phyloP scores from a whole-genome alignment of 2,329 filamentous ascomycete species.

The Colletotrichum sp. region DNA sequence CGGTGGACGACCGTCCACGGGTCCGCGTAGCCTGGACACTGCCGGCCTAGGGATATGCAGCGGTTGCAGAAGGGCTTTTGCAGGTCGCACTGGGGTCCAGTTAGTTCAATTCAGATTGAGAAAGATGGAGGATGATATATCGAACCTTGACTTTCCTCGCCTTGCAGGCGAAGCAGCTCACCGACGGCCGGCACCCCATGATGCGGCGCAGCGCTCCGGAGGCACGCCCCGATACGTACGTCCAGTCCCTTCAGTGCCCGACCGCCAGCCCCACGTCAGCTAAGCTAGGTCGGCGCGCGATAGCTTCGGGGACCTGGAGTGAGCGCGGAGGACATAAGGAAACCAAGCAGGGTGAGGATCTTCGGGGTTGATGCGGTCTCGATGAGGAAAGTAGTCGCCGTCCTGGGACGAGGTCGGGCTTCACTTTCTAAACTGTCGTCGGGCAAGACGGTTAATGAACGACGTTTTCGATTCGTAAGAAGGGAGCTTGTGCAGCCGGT shows the following conservation, averaged over 20 bases:
- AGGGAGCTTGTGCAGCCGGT: not conserved
- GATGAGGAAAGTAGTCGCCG: not conserved
- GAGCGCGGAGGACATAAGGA: not conserved
- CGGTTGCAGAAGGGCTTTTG: conserved; percentile 40
- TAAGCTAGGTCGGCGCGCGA: not conserved
- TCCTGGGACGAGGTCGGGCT: not conserved
- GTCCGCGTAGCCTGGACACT: conserved; percentile 45
- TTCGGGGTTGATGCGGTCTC: not conserved
- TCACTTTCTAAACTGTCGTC: not conserved
- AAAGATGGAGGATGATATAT: not conserved
- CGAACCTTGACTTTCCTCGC: conserved; percentile 1
- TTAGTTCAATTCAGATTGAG: not conserved
- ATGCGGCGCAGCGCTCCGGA: conserved; percentile 16
- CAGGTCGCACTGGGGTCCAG: conserved; percentile 40
- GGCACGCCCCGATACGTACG: not conserved
- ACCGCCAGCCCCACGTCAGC: not conserved
- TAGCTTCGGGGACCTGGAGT: not conserved
- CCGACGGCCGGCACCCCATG: conserved; percentile 1
- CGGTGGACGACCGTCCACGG: conserved; percentile 38
- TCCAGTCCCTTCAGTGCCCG: not conserved
- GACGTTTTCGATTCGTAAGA: not conserved
- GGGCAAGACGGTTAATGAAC: not conserved
- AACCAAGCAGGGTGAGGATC: not conserved
- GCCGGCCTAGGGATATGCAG: conserved; percentile 42
- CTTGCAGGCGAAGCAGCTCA: conserved; percentile 15